These are phyloP conservation scores for Hymenoscyphus fraxineus DNA, from an alignment of 2,329 filamentous ascomycete species.

Conservation along the genomic window DNA sequence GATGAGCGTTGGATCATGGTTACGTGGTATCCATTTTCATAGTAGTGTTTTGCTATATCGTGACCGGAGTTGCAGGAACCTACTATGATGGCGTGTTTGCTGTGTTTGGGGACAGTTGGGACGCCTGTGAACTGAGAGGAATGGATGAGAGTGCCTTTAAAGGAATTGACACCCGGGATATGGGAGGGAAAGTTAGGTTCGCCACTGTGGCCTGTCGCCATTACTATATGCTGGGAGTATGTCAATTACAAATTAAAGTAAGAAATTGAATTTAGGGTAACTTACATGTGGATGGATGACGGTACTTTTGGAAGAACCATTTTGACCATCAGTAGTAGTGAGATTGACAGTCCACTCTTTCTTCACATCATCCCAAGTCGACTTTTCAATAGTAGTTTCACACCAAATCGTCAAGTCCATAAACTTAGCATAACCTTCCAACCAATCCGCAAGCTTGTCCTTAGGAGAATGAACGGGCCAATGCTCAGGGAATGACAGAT, in stretches of 20 bases:
- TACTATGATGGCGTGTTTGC: slow-evolving; percentile 61
- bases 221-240: slow-evolving; percentile 18
- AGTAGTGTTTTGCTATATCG: slow-evolving; percentile 66
- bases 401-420: slow-evolving; percentile 67
- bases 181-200: slow-evolving; percentile 49
- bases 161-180: slow-evolving; percentile 48
- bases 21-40: slow-evolving; percentile 62
- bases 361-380: slow-evolving; percentile 43
- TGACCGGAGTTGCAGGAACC: slow-evolving; percentile 67
- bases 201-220: slow-evolving; percentile 43
- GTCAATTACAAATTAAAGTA: slow-evolving; percentile 23
- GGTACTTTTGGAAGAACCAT: background rate
- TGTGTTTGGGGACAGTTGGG: slow-evolving; percentile 38
- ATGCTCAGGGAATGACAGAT: slow-evolving; percentile 56
- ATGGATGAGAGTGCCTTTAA: slow-evolving; percentile 59
- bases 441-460: slow-evolving; percentile 66
- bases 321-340: slow-evolving; percentile 27
- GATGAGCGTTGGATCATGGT: slow-evolving; percentile 67
- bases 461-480: slow-evolving; percentile 71
- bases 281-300: slow-evolving; percentile 19
- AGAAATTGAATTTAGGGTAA: background rate
- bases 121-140: slow-evolving; percentile 58
- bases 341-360: slow-evolving; percentile 54
- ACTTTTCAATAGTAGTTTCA: slow-evolving; percentile 44
- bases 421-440: slow-evolving; percentile 59